Evolutionary conservation across 495 filamentous ascomycete genomes (phyloP).

Genomic region (Neurospora tetraspora): DNA sequence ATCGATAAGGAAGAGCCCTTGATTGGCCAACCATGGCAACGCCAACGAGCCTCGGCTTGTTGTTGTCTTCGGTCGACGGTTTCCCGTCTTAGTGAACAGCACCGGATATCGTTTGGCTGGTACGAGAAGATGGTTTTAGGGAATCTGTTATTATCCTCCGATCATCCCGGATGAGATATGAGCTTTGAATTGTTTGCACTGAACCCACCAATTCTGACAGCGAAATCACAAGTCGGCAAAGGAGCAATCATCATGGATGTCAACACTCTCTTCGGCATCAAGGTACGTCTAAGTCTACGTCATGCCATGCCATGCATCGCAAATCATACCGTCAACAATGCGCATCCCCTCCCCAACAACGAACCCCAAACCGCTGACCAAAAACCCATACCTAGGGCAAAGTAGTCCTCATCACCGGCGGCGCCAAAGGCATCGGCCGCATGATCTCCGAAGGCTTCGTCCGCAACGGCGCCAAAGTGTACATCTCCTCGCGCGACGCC

Average conservation of each 20-base stretch:
- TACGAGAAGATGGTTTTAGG: neutral
- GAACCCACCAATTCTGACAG: neutral
- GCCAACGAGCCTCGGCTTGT: neutral
- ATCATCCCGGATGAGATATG: neutral
- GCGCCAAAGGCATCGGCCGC: constrained; percentile 53
- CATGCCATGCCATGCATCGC: neutral
- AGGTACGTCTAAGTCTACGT: constrained; percentile 28
- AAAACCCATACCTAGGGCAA: constrained; percentile 19
- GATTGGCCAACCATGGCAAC: neutral
- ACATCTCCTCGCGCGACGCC: constrained; percentile 64
- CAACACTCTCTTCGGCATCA: constrained; percentile 46
- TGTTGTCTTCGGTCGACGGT: neutral
- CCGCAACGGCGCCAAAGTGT: constrained; percentile 69
- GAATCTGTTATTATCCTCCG: neutral
- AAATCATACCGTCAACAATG: neutral
- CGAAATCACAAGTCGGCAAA: neutral
- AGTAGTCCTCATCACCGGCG: constrained; percentile 33
- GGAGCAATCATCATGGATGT: constrained; percentile 38
- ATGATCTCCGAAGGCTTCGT: constrained; percentile 80
- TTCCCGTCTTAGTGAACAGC: neutral
- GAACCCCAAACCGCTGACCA: neutral
- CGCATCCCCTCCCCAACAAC: neutral
- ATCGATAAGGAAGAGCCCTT: neutral
- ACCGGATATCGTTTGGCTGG: neutral
- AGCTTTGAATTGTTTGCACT: neutral